Evolutionary conservation across 768 basidiomycete species (phyloP).

Genomic region (Rhodotorula taiwanensis): DNA sequence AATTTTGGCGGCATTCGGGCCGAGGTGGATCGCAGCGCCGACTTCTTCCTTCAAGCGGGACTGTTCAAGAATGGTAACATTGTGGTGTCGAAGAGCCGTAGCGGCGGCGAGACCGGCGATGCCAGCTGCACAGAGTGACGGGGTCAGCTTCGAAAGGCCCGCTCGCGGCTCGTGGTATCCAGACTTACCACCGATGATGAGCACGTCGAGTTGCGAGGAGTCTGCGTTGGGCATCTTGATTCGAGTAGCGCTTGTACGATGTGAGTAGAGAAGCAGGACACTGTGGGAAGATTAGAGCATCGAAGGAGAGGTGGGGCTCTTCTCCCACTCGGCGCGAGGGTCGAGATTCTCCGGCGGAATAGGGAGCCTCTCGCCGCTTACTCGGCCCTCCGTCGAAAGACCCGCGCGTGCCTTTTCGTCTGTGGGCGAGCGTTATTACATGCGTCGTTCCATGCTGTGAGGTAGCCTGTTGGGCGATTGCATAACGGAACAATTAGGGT

Average conservation of each 20-base stretch:
- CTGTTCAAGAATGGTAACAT: conserved; percentile 7
- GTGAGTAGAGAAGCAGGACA: not conserved
- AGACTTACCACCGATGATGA: conserved; percentile 4
- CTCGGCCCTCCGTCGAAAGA: not conserved
- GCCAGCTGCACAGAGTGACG: not conserved
- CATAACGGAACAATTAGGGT: too few species aligned
- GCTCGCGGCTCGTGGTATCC: too few species aligned
- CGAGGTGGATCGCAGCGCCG: conserved; percentile 30
- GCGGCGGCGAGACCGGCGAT: conserved; percentile 1
- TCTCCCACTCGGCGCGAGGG: too few species aligned
- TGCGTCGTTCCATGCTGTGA: too few species aligned
- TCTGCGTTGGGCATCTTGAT: not conserved
- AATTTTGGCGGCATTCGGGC: conserved; percentile 24
- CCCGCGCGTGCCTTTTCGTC: too few species aligned
- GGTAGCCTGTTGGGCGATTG: too few species aligned
- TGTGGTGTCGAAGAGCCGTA: not conserved
- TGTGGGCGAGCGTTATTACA: too few species aligned
- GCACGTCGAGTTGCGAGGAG: not conserved
- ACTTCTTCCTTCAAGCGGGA: conserved; percentile 8
- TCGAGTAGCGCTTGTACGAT: not conserved
- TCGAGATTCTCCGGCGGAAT: too few species aligned
- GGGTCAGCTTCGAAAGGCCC: not conserved
- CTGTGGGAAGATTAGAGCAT: not conserved
- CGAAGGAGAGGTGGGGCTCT: too few species aligned
- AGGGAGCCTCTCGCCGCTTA: too few species aligned